These are phyloP conservation scores for Monosporascus cannonballus DNA, from an alignment of 2,329 filamentous ascomycete species.

Conservation along the genomic window DNA sequence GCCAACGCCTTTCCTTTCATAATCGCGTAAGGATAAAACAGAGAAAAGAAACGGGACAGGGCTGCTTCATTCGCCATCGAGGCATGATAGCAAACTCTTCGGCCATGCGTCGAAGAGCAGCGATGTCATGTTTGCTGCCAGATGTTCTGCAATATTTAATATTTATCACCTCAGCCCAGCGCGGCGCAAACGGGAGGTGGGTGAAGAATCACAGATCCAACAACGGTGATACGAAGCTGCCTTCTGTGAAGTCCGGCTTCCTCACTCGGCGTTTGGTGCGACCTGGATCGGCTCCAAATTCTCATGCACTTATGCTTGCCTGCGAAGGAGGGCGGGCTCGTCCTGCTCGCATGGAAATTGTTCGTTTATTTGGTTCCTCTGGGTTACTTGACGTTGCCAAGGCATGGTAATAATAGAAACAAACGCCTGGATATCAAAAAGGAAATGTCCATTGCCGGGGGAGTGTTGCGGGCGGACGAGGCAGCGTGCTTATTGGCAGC, in stretches of 20 bases:
- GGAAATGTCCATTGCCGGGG: neutral
- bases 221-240: constrained; percentile 7
- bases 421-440: neutral
- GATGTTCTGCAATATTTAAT: neutral
- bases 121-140: constrained; percentile 7
- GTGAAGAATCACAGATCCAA: constrained; percentile 2
- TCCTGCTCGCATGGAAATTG: neutral
- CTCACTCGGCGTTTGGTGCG: neutral
- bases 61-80: constrained; percentile 2
- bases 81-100: constrained; percentile 7
- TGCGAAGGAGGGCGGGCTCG: neutral
- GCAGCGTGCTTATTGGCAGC: neutral
- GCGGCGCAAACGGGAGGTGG: constrained; percentile 10
- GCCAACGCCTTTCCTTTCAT: neutral
- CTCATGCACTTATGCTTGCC: neutral
- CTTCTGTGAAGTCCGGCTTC: neutral
- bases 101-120: neutral
- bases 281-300: neutral
- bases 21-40: neutral
- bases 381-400: neutral
- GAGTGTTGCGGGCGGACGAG: neutral
- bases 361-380: neutral
- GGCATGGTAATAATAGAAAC: neutral
- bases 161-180: constrained; percentile 1
- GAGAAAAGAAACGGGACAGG: neutral